Base-by-base conservation (phyloP, 108 stramenopile genomes). In the Nannochloropsis gaditana region DNA sequence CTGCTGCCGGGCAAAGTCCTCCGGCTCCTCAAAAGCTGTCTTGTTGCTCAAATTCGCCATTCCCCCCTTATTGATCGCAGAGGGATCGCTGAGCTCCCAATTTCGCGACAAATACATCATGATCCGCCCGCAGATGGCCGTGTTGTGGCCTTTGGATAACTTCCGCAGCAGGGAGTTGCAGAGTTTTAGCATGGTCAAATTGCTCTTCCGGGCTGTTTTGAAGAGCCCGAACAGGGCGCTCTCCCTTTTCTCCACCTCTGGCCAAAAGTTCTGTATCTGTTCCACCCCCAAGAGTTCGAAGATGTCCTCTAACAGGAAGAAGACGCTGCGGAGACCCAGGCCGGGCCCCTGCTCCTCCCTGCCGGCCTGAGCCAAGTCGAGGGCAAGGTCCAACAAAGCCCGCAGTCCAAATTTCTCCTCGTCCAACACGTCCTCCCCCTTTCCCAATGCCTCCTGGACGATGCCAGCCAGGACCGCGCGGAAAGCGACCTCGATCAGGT, bases 131-230 rank as follows among this genome's bases (percentile, higher is more conserved):
- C 86, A 83, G 9, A 86, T 42, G 9, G 43, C 86, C 41, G 86
- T 83, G 45, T 86, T 43, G 43, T 86, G 86, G 21, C 44, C 41
- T 15, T 41, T 45, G 2, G 86, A 86, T 1, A 86, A 41, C 10
- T 83, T 43, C 9, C 83, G 83, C 31, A 86, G 59, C 4, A 86
- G 83, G 50, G n/a, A 82, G 86, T 86, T 86, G 41, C 82, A 43
- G 73, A 86, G 83, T 21, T 83, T 82, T 9, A 86, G 83, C 83
- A 86, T 82, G 10, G 86, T 83, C 86, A 86, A 19, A 82, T 86
- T 86, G n/a, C 59, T 73, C 6, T 73, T 73, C 5, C 59, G 59
- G n/a, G 59, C 59, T 2, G n/a, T n/a, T n/a, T 73, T 73, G 6
- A 73, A 73, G n/a, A 73, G 59, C 59, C 19, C 59, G n/a, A 73